Base-by-base conservation (phyloP, 2,329 filamentous ascomycete species). In the Trichoderma sp. region DNA sequence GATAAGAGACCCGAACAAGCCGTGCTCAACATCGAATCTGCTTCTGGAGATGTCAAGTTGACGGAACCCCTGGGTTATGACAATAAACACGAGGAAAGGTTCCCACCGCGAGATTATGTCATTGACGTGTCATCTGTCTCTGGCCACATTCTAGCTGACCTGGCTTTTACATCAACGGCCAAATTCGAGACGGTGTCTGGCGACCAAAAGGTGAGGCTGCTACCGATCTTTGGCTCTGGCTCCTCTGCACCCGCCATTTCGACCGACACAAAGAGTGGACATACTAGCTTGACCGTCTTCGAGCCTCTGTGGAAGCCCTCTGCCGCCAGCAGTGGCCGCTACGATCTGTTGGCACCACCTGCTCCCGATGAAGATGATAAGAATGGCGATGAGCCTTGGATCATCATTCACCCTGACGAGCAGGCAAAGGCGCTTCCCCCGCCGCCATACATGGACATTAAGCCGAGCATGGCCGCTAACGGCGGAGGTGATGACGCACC, bases 21-120 rank as follows among this genome's bases (percentile, higher is more conserved):
- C 2, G 72, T 75, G 2, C 76, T 87, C 2, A 77, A 76, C 8
- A 70, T 84, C 39, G 73, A 75, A 32, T 78, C 83, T 8, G 70
- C 80, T 4, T 86, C 84, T 0, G 85, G 84, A 25, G 25, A 71
- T 15, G 70, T 87, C 52, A 73, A 73, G 8, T 72, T 84, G 19
- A 70, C 73, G 32, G 82, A 85, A 68, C 80, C 82, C 15, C 67
- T 86, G 10, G 56, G 73, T 17, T 54, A 61, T 9, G 73, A 73
- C 0, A 50, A 66, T 12, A 35, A 64, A 19, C 59, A 32, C 32
- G 70, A 74, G 32, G 71, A 65, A 32, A 70, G 71, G 53, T 70
- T 86, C 8, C 84, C 84, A 2, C 74, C 76, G 1, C 80, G 84
- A 7, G 81, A 86, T 69, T 86, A 85, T 72, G 71, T 78, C 4